These are phyloP conservation scores for Globisporangium polare DNA, from an alignment of 352 stramenopile genomes.

Conservation along the genomic window DNA sequence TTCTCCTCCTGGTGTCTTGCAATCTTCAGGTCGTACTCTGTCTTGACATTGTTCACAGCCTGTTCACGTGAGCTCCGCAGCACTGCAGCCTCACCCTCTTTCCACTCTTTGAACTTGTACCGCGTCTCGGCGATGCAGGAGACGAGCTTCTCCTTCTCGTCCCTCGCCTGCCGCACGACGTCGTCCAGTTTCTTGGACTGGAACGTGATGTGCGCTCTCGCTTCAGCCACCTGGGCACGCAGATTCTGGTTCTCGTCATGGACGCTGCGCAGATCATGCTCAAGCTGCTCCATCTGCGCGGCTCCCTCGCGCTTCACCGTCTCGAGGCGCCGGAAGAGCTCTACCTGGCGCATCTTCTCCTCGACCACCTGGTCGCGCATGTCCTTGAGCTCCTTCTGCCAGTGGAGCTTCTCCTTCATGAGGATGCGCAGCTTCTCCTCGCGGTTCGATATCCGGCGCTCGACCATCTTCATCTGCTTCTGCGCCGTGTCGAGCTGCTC, in stretches of 20 bases:
- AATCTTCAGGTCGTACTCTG: slow-evolving; percentile 66
- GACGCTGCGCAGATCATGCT: slow-evolving; percentile 21
- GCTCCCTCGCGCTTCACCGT: slow-evolving; percentile 38
- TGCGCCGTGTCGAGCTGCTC: slow-evolving; percentile 45
- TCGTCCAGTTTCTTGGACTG: slow-evolving; percentile 53
- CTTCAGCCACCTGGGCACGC: slow-evolving; percentile 30
- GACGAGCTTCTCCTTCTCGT: slow-evolving; percentile 58
- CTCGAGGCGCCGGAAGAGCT: slow-evolving; percentile 56
- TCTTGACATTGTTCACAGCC: slow-evolving; percentile 41
- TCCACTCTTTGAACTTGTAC: slow-evolving; percentile 64
- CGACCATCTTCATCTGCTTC: slow-evolving; percentile 56
- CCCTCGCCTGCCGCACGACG: slow-evolving; percentile 33
- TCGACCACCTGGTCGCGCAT: slow-evolving; percentile 55
- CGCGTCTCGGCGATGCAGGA: slow-evolving; percentile 47
- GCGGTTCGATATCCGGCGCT: slow-evolving; percentile 48
- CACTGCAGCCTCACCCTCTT: slow-evolving; percentile 40
- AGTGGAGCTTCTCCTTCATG: slow-evolving; percentile 69
- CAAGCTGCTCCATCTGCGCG: slow-evolving; percentile 32
- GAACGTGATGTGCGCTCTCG: slow-evolving; percentile 36
- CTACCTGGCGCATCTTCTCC: slow-evolving; percentile 71
- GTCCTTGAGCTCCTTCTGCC: slow-evolving; percentile 61
- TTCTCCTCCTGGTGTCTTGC: slow-evolving; percentile 67
- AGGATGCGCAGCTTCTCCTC: slow-evolving; percentile 59
- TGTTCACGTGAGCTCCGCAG: slow-evolving; percentile 43
- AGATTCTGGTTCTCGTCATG: slow-evolving; percentile 51